These are phyloP conservation scores for maize (Zea mays) DNA, from an alignment of 176 grass and related monocot species.

Conservation along the genomic window DNA sequence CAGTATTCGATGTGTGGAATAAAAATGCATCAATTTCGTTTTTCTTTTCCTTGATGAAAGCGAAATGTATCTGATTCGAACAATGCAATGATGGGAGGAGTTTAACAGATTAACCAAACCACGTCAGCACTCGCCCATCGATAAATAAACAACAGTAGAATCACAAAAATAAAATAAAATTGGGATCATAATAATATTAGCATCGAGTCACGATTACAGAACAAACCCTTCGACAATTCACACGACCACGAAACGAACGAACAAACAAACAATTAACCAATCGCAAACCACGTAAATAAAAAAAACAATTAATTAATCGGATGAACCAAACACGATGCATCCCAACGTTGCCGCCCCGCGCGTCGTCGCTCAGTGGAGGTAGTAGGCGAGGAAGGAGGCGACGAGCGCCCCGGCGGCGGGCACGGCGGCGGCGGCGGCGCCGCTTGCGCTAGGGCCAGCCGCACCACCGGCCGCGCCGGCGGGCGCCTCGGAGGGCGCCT, in stretches of 20 bases:
- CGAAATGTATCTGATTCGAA: too few species aligned
- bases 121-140: not conserved
- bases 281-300: not conserved
- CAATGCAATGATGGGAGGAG: too few species aligned
- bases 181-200: not conserved
- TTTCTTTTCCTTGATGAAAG: too few species aligned
- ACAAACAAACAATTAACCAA: not conserved
- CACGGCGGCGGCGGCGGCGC: slow-evolving; percentile 19
- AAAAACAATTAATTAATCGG: not conserved
- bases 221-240: too few species aligned
- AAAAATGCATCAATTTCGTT: too few species aligned
- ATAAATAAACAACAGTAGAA: not conserved
- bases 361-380: slow-evolving; percentile 52
- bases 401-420: slow-evolving; percentile 53
- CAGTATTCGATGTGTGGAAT: too few species aligned
- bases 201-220: slow-evolving; percentile 4
- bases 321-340: not conserved
- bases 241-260: not conserved
- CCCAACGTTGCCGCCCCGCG: not conserved
- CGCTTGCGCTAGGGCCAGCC: slow-evolving; percentile 39
- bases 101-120: too few species aligned
- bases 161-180: not conserved
- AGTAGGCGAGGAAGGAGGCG: slow-evolving; percentile 71
- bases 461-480: slow-evolving; percentile 39
- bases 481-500: slow-evolving; percentile 39